Conservation (phyloP, 108 stramenopile genomes). For the Craspedostauros australis region DNA sequence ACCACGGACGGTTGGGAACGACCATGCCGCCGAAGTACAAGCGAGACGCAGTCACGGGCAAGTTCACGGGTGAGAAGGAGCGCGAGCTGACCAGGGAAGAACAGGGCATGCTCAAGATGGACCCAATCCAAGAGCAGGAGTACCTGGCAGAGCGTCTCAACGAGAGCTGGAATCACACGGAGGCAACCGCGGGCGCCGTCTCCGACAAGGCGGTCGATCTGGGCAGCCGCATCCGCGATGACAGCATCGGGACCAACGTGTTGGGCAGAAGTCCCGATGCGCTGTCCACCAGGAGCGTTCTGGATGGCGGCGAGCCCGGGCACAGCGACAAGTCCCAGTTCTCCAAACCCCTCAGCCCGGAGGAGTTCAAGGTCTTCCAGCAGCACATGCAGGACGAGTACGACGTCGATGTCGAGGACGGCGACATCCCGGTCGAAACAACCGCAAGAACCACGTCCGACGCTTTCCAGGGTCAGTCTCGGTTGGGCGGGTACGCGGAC, state of each 20-base stretch:
- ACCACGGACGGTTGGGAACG: slow-evolving; percentile 39
- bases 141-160: slow-evolving; percentile 26
- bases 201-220: slow-evolving; percentile 24
- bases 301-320: slow-evolving; percentile 29
- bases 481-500: slow-evolving; percentile 31
- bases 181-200: slow-evolving; percentile 7
- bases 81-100: slow-evolving; percentile 48
- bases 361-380: slow-evolving; percentile 54
- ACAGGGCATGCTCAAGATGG: slow-evolving; percentile 45
- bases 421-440: slow-evolving; percentile 44
- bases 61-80: slow-evolving; percentile 61
- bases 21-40: slow-evolving; percentile 57
- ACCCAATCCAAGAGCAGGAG: slow-evolving; percentile 35
- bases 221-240: slow-evolving; percentile 54
- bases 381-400: slow-evolving; percentile 48
- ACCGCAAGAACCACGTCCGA: neutral
- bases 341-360: slow-evolving; percentile 40
- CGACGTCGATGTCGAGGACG: slow-evolving; percentile 38
- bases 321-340: slow-evolving; percentile 23
- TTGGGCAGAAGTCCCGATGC: slow-evolving; percentile 58
- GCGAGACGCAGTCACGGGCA: slow-evolving; percentile 71
- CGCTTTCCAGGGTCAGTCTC: slow-evolving; percentile 3
- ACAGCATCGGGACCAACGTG: slow-evolving; percentile 58
- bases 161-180: slow-evolving; percentile 25
- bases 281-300: slow-evolving; percentile 13